These are phyloP conservation scores for Hylodesmum podocarpum DNA, from an alignment of 306 rosid species.

Conservation along the genomic window DNA sequence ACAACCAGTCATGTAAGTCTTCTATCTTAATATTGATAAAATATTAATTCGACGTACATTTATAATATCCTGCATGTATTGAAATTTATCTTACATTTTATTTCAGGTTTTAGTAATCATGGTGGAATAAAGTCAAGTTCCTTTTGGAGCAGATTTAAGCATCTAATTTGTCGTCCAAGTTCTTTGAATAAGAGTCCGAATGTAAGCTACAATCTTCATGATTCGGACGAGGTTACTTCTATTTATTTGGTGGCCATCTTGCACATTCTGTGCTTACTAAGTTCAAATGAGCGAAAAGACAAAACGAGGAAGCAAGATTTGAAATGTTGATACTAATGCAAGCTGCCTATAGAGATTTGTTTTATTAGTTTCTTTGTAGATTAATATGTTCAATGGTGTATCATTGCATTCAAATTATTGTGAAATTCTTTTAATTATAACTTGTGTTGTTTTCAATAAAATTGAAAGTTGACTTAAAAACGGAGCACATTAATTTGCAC, in stretches of 20 bases:
- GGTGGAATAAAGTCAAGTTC: not conserved
- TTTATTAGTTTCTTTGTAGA: not conserved
- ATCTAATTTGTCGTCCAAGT: not conserved
- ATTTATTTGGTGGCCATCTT: not conserved
- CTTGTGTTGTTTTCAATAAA: not conserved
- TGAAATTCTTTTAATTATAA: not conserved
- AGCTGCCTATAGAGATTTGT: not conserved
- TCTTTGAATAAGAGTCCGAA: not conserved
- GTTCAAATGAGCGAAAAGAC: not conserved
- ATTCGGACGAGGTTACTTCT: not conserved
- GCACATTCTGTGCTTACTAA: not conserved
- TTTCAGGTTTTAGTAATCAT: conserved; percentile 10
- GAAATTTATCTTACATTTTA: not conserved
- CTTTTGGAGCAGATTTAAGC: not conserved
- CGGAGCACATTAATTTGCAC: not conserved
- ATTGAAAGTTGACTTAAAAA: not conserved
- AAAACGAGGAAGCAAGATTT: not conserved
- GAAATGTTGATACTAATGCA: not conserved
- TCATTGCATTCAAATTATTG: not conserved
- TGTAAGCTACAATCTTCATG: conserved; percentile 3
- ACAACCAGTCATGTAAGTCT: not conserved
- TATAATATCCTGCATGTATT: not conserved
- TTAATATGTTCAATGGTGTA: not conserved
- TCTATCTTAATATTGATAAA: not conserved
- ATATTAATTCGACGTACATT: not conserved